Evolutionary conservation across 805 yeast genomes (phyloP), one percentile per base, ranked within the genome.

Genomic region (Ogataea trehaloabstinens): DNA sequence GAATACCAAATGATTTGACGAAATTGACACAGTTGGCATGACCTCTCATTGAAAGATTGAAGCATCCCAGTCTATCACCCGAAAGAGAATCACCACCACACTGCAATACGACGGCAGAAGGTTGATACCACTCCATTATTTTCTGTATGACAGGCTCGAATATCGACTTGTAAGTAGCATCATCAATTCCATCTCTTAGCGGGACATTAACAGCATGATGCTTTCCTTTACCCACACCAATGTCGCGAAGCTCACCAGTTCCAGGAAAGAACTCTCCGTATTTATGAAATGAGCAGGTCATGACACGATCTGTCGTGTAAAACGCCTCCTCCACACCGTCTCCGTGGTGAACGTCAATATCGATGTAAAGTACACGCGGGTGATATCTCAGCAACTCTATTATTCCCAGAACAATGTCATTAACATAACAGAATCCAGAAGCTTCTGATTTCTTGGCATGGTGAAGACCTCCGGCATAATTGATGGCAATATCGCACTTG

Each of bases 21-120:
- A 78, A 91, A 51, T 83, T 80, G 36, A 91, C 87, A 70, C 99
- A 93, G 63, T 91, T 95, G 28, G 97, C 98, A 61, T 95, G 99
- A 0, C 96, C 98, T 40, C 71, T 72, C 78, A 91, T 90, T 40
- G 93, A 87, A 46, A 93, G 74, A 60, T 95, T 93, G 69, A 95
- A 95, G 55, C 96, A 87, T 22, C 99, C 99, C 42, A 95, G 71
- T 52, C 95, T 76, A 68, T 93, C 99, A 29, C 97, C 96, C 28
- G 95, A 88, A 36, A 93, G 71, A 2, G 98, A 90, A 61, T 93
- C 99, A 20, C 97, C 99, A 34, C 99, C 99, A 69, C 97, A 89
- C 65, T 93, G 99, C 48, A 90, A 77, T n/a, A 93, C 96, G 45
- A 93, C 84, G 0, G 95, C 97, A 6, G 95, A 80, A 2, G 99